Base-by-base conservation (phyloP, 108 stramenopile genomes). In the Cylindrotheca fusiformis region DNA sequence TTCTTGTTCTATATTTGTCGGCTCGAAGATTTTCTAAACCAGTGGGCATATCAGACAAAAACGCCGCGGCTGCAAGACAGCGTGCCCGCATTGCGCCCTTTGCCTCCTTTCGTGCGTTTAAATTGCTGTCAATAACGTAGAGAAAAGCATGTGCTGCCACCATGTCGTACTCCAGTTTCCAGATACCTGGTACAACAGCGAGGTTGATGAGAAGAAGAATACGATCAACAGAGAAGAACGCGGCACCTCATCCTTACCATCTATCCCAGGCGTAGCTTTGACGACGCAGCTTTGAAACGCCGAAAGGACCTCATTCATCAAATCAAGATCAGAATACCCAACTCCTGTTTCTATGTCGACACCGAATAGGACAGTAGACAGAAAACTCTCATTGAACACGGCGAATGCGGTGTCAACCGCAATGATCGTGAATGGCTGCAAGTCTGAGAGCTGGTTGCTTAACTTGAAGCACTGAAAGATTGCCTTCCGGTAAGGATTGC, bases 61-160 rank as follows among this genome's bases (percentile, higher is more conserved):
- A 80, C 8, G 52, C 50, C 19, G 77, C 79, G 45, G 79, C 78
- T 54, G 78, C 69, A 5, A 67, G 58, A 44, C 67, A 77, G 17
- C 80, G 68, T 32, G 49, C 22, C n/a, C 32, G 44, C 4, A 83
- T 50, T 2, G 48, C 27, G 0, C 44, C 56, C 28, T 59, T 32
- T 21, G 67, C 86, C 29, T 70, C 60, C 32, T 32, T 23, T 4
- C 74, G 60, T 14, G 60, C 83, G 8, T 70, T 65, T 6, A 44
- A 33, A 46, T 75, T 51, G 30, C 59, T 53, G 4, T 61, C 55
- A 32, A 83, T 63, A 21, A 69, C 44, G 50, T 55, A 69, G 32
- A 89, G 26, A 25, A 90, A 55, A 18, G 86, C 81, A 55, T 70
- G 74, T 6, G 86, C 85, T 4, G 89, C 89, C 18, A 78, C 65